Conservation (phyloP, 2,329 filamentous ascomycete species). For the Grosmannia serpens region DNA sequence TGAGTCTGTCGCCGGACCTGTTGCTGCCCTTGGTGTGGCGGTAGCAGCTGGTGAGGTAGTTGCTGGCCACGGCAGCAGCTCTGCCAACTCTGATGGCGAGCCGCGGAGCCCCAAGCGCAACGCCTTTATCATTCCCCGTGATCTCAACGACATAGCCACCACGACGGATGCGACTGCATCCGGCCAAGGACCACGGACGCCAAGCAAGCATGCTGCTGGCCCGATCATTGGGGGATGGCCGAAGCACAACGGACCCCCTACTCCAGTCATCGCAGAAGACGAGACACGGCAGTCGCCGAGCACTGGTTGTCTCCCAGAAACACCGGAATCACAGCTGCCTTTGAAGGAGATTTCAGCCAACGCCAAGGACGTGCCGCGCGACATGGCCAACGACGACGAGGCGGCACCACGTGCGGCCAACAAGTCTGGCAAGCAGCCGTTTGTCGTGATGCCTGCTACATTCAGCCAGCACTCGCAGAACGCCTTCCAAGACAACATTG, state of each 20-base stretch:
- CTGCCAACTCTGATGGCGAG: constrained; percentile 8
- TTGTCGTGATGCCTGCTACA: too few relatives aligned
- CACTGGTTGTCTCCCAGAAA: constrained; percentile 28
- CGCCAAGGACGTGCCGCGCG: constrained; percentile 7
- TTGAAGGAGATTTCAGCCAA: constrained; percentile 56
- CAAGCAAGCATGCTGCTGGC: constrained; percentile 28
- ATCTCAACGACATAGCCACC: constrained; percentile 16
- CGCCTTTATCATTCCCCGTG: constrained; percentile 44
- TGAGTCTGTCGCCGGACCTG: background rate
- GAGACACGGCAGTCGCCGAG: constrained; percentile 44
- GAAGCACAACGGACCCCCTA: constrained; percentile 25
- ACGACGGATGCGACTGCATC: background rate
- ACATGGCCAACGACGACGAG: background rate
- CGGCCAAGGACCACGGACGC: constrained; percentile 22
- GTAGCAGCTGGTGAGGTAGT: background rate
- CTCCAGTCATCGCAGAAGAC: constrained; percentile 51
- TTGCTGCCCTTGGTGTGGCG: constrained; percentile 1
- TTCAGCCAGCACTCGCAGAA: constrained; percentile 24
- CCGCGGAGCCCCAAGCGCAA: constrained; percentile 39
- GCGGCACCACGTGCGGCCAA: background rate
- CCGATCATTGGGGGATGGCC: constrained; percentile 33
- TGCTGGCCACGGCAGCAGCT: constrained; percentile 31
- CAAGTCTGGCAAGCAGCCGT: background rate
- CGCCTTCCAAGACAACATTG: constrained; percentile 37
- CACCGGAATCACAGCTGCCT: constrained; percentile 43